Percentiles rank a stretch among this genome's conserved stretches.
Evolutionary conservation across 371 early-diverging fungal genomes (phyloP).

Genomic region (Mortierella sp.): DNA sequence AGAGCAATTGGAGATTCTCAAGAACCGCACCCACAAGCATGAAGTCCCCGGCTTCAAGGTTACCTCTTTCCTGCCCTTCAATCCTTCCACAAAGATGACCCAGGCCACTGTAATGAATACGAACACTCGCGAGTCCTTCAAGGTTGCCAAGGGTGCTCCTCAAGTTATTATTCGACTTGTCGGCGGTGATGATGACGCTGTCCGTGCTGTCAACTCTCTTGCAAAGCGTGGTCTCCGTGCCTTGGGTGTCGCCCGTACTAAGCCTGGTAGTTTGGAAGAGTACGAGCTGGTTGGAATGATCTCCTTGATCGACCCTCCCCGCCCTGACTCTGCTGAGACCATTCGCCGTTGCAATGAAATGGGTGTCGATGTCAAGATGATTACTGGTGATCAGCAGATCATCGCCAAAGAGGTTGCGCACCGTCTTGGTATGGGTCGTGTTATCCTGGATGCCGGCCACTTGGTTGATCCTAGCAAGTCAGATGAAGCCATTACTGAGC

Average conservation of each 20-base stretch:
- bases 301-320: slow-evolving; percentile 90
- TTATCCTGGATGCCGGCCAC: slow-evolving; percentile 81
- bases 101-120: slow-evolving; percentile 84
- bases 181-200: slow-evolving; percentile 82
- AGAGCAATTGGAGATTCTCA: slow-evolving; percentile 76
- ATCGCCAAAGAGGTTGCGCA: slow-evolving; percentile 91
- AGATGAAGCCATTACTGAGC: slow-evolving; percentile 87
- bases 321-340: slow-evolving; percentile 71
- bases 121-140: slow-evolving; percentile 75
- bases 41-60: slow-evolving; percentile 89
- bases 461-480: slow-evolving; percentile 83
- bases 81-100: slow-evolving; percentile 91
- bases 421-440: slow-evolving; percentile 84
- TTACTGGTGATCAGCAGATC: slow-evolving; percentile 91
- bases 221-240: slow-evolving; percentile 92
- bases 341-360: slow-evolving; percentile 73
- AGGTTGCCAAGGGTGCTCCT: slow-evolving; percentile 95
- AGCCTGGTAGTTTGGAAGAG: slow-evolving; percentile 70
- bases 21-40: slow-evolving; percentile 64
- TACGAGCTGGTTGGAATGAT: slow-evolving; percentile 81
- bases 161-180: slow-evolving; percentile 88
- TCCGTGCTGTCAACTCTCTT: slow-evolving; percentile 79
- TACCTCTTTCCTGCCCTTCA: slow-evolving; percentile 90
- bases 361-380: slow-evolving; percentile 90
- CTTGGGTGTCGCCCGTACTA: slow-evolving; percentile 87